Conservation (phyloP, 2,329 filamentous ascomycete genomes). For the Arthroderma sp. region DNA sequence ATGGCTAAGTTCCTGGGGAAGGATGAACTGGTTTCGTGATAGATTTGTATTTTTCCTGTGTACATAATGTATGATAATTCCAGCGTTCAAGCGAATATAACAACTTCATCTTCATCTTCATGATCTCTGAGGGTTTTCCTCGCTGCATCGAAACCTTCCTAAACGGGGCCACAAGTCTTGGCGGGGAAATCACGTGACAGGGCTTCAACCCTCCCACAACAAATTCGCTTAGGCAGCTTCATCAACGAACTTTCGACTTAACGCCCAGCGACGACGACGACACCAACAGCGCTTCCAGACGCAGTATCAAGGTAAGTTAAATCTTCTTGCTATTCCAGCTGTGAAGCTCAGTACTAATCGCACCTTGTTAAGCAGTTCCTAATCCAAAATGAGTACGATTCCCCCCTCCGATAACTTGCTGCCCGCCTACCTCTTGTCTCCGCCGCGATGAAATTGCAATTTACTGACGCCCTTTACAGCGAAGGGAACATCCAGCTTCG, state of each 20-base stretch:
- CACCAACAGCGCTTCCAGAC: conserved; percentile 33
- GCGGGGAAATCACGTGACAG: conserved; percentile 16
- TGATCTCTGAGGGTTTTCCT: not conserved
- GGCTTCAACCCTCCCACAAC: conserved; percentile 26
- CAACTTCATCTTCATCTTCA: not conserved
- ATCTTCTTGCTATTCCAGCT: conserved; percentile 1
- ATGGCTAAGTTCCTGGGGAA: conserved; percentile 72
- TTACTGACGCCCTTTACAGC: conserved; percentile 42
- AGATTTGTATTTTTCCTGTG: not conserved
- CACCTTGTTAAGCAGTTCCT: conserved; percentile 24
- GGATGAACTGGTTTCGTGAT: conserved; percentile 42
- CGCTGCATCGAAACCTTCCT: not conserved
- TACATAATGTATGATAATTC: not conserved
- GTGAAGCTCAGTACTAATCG: no score
- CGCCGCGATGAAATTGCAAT: conserved; percentile 14
- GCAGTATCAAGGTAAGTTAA: conserved; percentile 29
- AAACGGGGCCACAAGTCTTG: not conserved
- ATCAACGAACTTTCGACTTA: conserved; percentile 27
- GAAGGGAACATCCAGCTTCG: conserved; percentile 60
- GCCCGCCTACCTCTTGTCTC: not conserved
- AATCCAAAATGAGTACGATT: conserved; percentile 46
- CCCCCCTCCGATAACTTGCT: conserved; percentile 10
- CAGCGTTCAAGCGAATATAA: conserved; percentile 2
- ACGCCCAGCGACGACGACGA: conserved; percentile 31
- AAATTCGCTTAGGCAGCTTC: conserved; percentile 29